These are phyloP conservation scores for Neonectria magnoliae DNA, from an alignment of 2,329 filamentous ascomycete genomes.

Conservation along the genomic window DNA sequence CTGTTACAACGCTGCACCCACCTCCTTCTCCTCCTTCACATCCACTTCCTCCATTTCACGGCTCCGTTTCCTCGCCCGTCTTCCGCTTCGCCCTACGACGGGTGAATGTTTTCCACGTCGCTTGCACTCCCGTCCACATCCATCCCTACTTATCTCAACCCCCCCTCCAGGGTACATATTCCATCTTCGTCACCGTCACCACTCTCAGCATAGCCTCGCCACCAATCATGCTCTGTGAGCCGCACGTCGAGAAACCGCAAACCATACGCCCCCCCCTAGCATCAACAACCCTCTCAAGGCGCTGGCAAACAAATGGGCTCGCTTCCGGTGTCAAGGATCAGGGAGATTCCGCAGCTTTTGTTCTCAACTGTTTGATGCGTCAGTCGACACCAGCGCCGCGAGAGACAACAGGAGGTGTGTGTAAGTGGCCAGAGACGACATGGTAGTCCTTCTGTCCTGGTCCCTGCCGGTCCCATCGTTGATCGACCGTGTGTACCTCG, in stretches of 20 bases:
- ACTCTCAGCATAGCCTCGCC: slow-evolving; percentile 8
- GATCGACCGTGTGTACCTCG: slow-evolving; percentile 30
- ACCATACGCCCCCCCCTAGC: slow-evolving; percentile 10
- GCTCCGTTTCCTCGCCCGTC: slow-evolving; percentile 1
- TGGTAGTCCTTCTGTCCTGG: slow-evolving; percentile 31
- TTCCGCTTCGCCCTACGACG: slow-evolving; percentile 3
- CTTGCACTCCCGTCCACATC: slow-evolving; percentile 4
- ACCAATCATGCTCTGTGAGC: not conserved
- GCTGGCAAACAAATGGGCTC: slow-evolving; percentile 33
- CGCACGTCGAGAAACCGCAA: slow-evolving; percentile 2
- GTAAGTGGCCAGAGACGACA: slow-evolving; percentile 18
- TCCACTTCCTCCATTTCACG: slow-evolving; percentile 11
- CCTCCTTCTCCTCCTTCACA: not conserved
- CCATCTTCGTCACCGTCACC: not conserved
- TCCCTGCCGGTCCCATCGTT: slow-evolving; percentile 26
- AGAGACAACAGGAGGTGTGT: slow-evolving; percentile 9
- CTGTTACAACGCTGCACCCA: not conserved
- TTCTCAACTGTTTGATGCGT: slow-evolving; percentile 18
- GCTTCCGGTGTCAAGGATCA: slow-evolving; percentile 28
- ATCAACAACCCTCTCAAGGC: slow-evolving; percentile 15
- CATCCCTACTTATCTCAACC: not conserved
- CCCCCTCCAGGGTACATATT: not conserved
- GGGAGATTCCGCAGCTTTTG: slow-evolving; percentile 14
- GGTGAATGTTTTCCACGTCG: slow-evolving; percentile 3
- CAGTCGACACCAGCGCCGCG: slow-evolving; percentile 1